Base-by-base conservation (phyloP, 2,329 filamentous ascomycete species). In the Sporothrix pseudoabietina region DNA sequence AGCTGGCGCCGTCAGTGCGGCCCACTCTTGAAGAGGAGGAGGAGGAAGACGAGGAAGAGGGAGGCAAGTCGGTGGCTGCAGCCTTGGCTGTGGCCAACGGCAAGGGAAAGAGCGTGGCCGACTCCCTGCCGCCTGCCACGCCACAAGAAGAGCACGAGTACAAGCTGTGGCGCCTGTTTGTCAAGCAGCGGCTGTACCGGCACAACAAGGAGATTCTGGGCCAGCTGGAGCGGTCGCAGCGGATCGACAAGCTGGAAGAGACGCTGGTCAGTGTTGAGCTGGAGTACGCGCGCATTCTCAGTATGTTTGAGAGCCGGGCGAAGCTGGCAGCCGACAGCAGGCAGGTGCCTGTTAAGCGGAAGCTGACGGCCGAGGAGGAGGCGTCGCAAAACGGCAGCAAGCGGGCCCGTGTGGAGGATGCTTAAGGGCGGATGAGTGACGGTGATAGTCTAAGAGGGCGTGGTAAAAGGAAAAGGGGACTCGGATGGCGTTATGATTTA, bases 101-200 rank as follows among this genome's bases (percentile, higher is more conserved):
- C 65, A 77, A 76, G 68, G 66, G 39, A 39, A 74, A 73, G 74
- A 68, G 22, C 6, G 16, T 32, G 16, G 78, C 54, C 8, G 16
- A 65, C 22, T 14, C 76, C 54, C 78, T 77, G 10, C 41, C 76
- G 59, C 78, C 77, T 59, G 78, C 86, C 0, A 86, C 86, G 3
- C 86, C 87, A 73, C 84, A 84, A 61, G 87, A 91, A 76, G 86
- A 89, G 76, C 85, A 90, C 35, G 84, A 87, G 69, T 92, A 92
- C 79, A 87, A 86, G 75, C 86, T 93, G 61, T 97, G 92, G 92
- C 85, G 90, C 41, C 81, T 95, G 32, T 84, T 93, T 57, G 88
- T 91, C n/a, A 96, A 96, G 82, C 88, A 92, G 78, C 85, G 93
- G 49, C 84, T 97, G 4, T 94, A 92, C 79, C 86, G 88, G 61